Base-by-base conservation (phyloP, 73 alveolate genomes). In the Paramecium sonneborni region DNA sequence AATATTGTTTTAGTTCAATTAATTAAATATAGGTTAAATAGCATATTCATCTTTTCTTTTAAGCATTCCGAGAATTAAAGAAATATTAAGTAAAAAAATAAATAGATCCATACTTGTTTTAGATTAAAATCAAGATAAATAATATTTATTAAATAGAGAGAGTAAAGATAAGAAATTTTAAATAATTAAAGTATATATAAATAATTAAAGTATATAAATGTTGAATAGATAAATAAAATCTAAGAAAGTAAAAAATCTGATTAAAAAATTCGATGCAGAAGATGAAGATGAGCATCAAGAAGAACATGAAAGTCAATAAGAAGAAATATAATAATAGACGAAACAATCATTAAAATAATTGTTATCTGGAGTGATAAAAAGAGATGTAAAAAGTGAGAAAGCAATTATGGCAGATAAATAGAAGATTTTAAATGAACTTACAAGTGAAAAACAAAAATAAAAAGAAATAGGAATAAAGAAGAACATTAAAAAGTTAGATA, bases 41-140 rank as follows among this genome's bases (percentile, higher is more conserved):
- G 99, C 99, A 7, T 93, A 96, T 84, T 94, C 99, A 56, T 97
- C 97, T 94, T 95, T 91, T 84, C 93, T 99, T 62, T 93, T 99
- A 72, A 92, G 99, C 41, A 92, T 98, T 11, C 99, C 99, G 4
- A 93, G 99, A 84, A 96, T 99, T 85, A 98, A 98, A 95, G 99
- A 99, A 95, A 98, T 98, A 93, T 92, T 97, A 57, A 96, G 98
- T 43, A 96, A 97, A 85, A 92, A 92, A 46, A 46, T 88, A 85
- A 46, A 68, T 97, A 52, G 97, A 94, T 68, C 96, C 98, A 9
- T 95, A 95, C 14, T 92, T 85, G 2, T 97, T 92, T 72, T 94
- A 68, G 99, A 98, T 92, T 95, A 95, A 82, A 96, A 95, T 85
- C 92, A 96, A 76, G 99, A 96, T 82, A 95, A 96, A 74, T 94